A percentile compares a stretch with the other conserved stretches of the same genome.
These are phyloP conservation scores for Cystofilobasidium bisporidii DNA, from an alignment of 768 basidiomycete species.

Conservation along the genomic window DNA sequence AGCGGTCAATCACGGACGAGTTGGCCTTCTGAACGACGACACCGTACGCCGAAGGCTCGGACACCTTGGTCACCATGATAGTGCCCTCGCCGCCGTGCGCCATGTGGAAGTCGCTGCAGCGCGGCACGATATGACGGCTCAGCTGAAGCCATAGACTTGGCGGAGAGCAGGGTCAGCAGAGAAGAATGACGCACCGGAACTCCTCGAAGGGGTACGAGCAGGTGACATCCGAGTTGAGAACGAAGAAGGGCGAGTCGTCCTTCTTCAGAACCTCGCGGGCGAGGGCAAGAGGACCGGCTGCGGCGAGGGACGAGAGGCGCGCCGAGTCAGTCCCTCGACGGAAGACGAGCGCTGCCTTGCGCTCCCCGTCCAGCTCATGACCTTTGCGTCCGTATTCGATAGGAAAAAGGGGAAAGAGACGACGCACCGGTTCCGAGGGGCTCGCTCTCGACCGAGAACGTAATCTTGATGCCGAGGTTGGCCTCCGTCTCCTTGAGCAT, in stretches of 20 bases:
- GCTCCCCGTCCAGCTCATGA: no score
- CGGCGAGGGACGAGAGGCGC: neutral
- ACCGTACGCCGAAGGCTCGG: conserved; percentile 46
- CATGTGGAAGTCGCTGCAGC: conserved; percentile 43
- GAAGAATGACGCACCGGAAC: conserved; percentile 37
- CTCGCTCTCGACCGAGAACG: conserved; percentile 46
- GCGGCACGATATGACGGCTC: neutral
- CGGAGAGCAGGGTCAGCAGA: no score
- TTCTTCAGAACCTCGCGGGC: conserved; percentile 45
- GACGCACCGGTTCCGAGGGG: conserved; percentile 45
- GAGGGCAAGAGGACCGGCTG: conserved; percentile 46
- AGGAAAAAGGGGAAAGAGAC: neutral
- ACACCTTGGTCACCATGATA: conserved; percentile 48
- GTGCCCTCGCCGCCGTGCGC: conserved; percentile 45
- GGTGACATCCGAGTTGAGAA: conserved; percentile 47
- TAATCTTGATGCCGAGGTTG: conserved; percentile 45
- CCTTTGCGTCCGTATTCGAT: no score
- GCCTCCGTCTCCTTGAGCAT: conserved; percentile 45
- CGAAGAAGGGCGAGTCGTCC: conserved; percentile 48
- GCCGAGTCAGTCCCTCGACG: neutral
- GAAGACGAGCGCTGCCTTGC: no score
- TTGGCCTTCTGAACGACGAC: conserved; percentile 45
- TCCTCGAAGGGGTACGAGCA: conserved; percentile 46
- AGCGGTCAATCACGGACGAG: conserved; percentile 44
- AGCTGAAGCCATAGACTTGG: no score